Evolutionary conservation across 1,284 basidiomycete species (phyloP), one percentile per base, ranked within the genome.

Genomic region (Ganoderma sinense): DNA sequence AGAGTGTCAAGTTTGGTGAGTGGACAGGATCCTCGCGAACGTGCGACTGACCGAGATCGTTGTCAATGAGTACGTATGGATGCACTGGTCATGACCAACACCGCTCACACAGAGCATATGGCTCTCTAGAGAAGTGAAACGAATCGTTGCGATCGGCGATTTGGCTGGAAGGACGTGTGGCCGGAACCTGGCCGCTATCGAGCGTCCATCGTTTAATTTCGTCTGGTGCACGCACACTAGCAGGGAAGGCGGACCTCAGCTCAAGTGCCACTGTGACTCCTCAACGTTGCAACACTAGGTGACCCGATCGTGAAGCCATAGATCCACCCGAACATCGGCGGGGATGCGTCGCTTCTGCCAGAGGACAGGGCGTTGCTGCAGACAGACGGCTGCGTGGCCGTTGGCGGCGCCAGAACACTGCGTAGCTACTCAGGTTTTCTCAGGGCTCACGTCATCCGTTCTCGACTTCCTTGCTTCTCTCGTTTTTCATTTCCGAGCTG

Each of bases 401-500:
- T n/a, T n/a, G 40, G 53, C 39, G 31, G 55, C 60, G 64, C 67
- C 62, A 56, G 63, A 23, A 58, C 58, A 7, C 51, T 60, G 43
- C 62, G 56, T 31, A 59, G 62, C 43, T 53, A 16, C 65, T 33
- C 45, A 39, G 20, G 62, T 33, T 33, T 29, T 56, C 55, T 14
- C 36, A n/a, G n/a, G 13, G 45, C 51, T 58, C 58, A 69, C 69
- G 66, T 70, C 68, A 71, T 64, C 45, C 43, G 59, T 59, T 56
- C 48, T 66, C 31, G 61, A 26, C 43, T 55, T 66, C 59, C 64
- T 53, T 31, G 16, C 23, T 14, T 26, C 64, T 69, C 64, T 65
- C 20, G 33, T 62, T 62, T 43, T 73, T 73, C 72, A 73, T 73
- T 60, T 73, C 72, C 70, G 70, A 68, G 66, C 64, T 23, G 56